Evolutionary conservation across 1,284 basidiomycete genomes (phyloP).

Genomic region (Pascua guehoae): DNA sequence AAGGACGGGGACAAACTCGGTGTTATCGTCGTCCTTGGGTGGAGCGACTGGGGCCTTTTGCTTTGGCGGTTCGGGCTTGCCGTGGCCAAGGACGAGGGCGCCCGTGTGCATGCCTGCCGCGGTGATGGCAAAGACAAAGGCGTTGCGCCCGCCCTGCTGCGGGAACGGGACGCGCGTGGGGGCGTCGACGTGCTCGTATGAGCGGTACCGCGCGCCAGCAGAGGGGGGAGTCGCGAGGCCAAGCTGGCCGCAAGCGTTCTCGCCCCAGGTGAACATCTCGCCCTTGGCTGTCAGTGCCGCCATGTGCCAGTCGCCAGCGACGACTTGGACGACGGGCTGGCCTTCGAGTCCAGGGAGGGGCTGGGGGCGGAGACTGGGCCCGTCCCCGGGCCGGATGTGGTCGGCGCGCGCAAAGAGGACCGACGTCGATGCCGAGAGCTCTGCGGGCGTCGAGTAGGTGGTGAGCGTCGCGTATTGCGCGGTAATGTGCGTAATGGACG

Average conservation of each 20-base stretch:
- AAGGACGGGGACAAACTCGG: no score
- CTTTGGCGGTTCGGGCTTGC: neutral
- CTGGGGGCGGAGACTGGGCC: constrained; percentile 49
- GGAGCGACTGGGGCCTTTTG: neutral
- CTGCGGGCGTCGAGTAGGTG: constrained; percentile 72
- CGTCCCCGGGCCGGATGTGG: constrained; percentile 5
- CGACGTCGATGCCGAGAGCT: constrained; percentile 48
- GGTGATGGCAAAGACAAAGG: constrained; percentile 71
- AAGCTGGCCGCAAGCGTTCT: constrained; percentile 70
- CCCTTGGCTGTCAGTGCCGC: constrained; percentile 76
- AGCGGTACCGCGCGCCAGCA: neutral
- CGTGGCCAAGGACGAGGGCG: constrained; percentile 68
- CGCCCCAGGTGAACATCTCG: constrained; percentile 78
- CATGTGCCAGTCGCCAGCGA: constrained; percentile 84
- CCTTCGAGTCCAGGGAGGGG: constrained; percentile 69
- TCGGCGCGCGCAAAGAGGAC: constrained; percentile 38
- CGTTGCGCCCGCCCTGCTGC: constrained; percentile 41
- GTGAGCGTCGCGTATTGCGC: constrained; percentile 75
- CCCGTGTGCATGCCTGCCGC: constrained; percentile 86
- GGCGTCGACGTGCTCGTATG: neutral
- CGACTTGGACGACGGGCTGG: constrained; percentile 71
- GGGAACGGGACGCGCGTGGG: constrained; percentile 68
- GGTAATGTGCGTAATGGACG: constrained; percentile 62
- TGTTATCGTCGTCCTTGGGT: no score
- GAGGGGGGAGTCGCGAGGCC: constrained; percentile 56